phyloP scores from a whole-genome alignment of 2,329 filamentous ascomycete species.

The Epicoccum nigrum region DNA sequence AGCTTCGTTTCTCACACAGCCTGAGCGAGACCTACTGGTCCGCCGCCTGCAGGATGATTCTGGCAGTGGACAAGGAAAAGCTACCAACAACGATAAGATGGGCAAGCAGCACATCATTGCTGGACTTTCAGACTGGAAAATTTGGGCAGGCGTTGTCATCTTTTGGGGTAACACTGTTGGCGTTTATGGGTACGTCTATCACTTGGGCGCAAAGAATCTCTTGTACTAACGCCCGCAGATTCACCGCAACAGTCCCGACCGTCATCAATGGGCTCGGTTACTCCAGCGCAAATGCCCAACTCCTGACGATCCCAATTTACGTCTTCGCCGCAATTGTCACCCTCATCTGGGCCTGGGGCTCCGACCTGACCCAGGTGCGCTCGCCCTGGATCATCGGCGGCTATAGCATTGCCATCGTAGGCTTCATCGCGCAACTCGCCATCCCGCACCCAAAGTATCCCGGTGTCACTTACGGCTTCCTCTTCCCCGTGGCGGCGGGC shows the following conservation, averaged over 20 bases:
- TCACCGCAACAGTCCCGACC: constrained; percentile 50
- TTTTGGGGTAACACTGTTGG: constrained; percentile 48
- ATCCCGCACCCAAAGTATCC: constrained; percentile 51
- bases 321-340: constrained; percentile 51
- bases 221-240: constrained; percentile 24
- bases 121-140: constrained; percentile 52
- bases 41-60: constrained; percentile 51
- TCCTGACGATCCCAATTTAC: constrained; percentile 52
- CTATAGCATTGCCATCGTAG: constrained; percentile 57
- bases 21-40: constrained; percentile 42
- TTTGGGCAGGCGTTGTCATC: constrained; percentile 46
- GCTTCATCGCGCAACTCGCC: constrained; percentile 62
- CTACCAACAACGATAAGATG: constrained; percentile 57
- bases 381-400: constrained; percentile 62
- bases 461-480: constrained; percentile 54
- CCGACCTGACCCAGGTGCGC: constrained; percentile 59
- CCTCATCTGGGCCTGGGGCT: constrained; percentile 53
- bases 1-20: constrained; percentile 46
- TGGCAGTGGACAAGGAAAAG: constrained; percentile 51
- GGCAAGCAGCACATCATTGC: constrained; percentile 56
- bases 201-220: neutral
- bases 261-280: constrained; percentile 53
- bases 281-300: constrained; percentile 49
- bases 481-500: constrained; percentile 45
- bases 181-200: constrained; percentile 40